Evolutionary conservation across 2,329 filamentous ascomycete species (phyloP).

Genomic region (Diplodia corticola): DNA sequence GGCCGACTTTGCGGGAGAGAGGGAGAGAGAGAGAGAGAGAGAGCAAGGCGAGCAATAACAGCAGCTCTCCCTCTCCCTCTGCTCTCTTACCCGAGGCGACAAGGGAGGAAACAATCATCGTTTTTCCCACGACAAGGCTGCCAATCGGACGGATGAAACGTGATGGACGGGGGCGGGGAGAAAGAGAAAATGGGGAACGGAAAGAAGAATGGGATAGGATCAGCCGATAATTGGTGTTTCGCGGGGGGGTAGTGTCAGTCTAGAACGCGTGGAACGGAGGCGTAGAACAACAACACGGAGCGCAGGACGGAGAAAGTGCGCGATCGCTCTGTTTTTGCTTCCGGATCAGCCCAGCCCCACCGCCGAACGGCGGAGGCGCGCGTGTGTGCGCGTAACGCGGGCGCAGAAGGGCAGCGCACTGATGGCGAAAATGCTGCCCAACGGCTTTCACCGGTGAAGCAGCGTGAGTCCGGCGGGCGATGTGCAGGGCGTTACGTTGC

Average conservation of each 20-base stretch:
- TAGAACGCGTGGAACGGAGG: slow-evolving; percentile 1
- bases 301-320: not conserved
- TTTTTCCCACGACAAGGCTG: not conserved
- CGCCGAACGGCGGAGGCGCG: too few species aligned
- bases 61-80: too few species aligned
- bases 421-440: not conserved
- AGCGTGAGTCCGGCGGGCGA: not conserved
- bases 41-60: not conserved
- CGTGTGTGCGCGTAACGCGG: not conserved
- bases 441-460: not conserved
- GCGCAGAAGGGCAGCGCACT: too few species aligned
- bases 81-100: too few species aligned
- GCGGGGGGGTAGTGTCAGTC: not conserved
- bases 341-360: not conserved
- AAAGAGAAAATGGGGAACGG: not conserved
- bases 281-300: not conserved
- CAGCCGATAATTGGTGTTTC: too few species aligned
- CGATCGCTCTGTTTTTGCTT: not conserved
- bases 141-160: not conserved
- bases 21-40: too few species aligned
- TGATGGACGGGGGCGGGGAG: not conserved
- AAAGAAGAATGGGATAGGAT: not conserved
- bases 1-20: too few species aligned
- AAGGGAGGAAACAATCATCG: not conserved
- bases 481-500: not conserved